Evolutionary conservation across 2,329 filamentous ascomycete species (phyloP), one percentile per base, ranked within the genome.

Genomic region (Sclerotinia subarctica): DNA sequence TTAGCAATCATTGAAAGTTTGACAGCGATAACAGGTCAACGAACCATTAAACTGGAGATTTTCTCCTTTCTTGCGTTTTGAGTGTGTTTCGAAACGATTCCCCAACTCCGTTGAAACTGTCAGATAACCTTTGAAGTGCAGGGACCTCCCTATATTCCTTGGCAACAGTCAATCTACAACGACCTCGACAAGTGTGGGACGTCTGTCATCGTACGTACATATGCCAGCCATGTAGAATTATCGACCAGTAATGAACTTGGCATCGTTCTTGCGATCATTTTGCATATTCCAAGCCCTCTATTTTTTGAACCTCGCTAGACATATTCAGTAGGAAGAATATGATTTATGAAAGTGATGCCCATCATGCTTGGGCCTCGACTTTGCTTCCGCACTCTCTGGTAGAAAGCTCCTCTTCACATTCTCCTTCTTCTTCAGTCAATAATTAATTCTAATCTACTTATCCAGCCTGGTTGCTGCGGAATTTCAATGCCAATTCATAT

Each of bases 401-500:
- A 49, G 42, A 58, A 44, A 26, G n/a, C 42, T 21, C 44, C 11
- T 60, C 32, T 63, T 38, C 42, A 11, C 29, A 32, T 35, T 46
- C 29, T 26, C 24, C 8, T 15, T 66, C 10, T 44, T 46, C 49
- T 10, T 38, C 52, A 66, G 29, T 66, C 17, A 46, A 66, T 38
- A 49, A 35, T 35, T 21, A 54, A 42, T 38, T 7, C 17, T 66
- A 38, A 66, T 58, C n/a, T 3, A 17, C 32, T 29, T 60, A 46
- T 35, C 53, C 51, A 58, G 52, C 64, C 64, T 66, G 53, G 64
- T 59, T 66, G 64, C 64, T 58, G 60, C 29, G 32, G 42, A 52
- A 53, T 24, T 66, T 5, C 5, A 59, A n/a, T 51, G 35, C 53
- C 24, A 11, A 29, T 47, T 47, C 15, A 38, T n/a, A 66, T 38